Conservation (phyloP, 106 monocot species). For the Ottelia alismoides region DNA sequence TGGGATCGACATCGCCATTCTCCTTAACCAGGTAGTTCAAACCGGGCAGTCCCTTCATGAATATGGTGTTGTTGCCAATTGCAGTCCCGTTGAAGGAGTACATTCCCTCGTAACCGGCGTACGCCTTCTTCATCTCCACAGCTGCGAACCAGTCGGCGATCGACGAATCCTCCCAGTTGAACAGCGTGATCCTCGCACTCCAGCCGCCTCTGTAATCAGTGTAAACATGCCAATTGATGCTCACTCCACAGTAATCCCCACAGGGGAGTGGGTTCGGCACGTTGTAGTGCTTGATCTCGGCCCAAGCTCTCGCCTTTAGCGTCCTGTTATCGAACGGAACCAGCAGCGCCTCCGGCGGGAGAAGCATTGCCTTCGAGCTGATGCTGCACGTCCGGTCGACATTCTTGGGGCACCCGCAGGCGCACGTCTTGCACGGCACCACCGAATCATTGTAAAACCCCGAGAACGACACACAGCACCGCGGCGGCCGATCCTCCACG, state of each 20-base stretch:
- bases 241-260: conserved; percentile 17
- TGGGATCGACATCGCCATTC: conserved; percentile 19
- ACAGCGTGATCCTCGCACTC: conserved; percentile 22
- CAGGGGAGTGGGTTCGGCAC: conserved; percentile 17
- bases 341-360: conserved; percentile 20
- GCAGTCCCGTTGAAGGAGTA: conserved; percentile 61
- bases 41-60: conserved; percentile 40
- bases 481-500: conserved; percentile 22
- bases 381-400: conserved; percentile 5
- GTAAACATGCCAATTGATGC: conserved; percentile 23
- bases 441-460: conserved; percentile 74
- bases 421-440: conserved; percentile 74
- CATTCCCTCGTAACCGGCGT: conserved; percentile 9
- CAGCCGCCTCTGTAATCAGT: conserved; percentile 17
- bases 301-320: conserved; percentile 13
- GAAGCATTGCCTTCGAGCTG: conserved; percentile 12
- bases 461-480: conserved; percentile 91
- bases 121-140: conserved; percentile 5
- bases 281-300: conserved; percentile 9
- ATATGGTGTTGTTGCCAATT: conserved; percentile 40
- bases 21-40: conserved; percentile 40
- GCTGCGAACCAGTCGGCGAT: conserved; percentile 18
- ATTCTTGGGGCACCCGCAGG: conserved; percentile 48
- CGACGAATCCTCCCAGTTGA: conserved; percentile 13
- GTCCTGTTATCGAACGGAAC: conserved; percentile 21